Conservation (phyloP, 805 yeast species). For the Pichia ethanolica region DNA sequence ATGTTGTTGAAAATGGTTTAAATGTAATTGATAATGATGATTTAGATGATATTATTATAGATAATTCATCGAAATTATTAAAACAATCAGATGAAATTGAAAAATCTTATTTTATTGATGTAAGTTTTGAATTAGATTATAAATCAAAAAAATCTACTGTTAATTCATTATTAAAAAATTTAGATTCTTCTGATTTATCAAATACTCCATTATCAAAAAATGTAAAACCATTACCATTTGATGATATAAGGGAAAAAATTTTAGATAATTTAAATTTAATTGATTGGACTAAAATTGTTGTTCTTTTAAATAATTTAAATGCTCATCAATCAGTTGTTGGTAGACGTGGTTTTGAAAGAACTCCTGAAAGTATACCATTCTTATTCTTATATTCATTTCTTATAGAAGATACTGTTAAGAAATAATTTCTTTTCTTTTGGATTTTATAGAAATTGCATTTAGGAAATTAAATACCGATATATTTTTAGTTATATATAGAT, state of each 20-base stretch:
- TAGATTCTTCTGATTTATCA: constrained; percentile 3
- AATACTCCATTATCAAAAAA: constrained; percentile 9
- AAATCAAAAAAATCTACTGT: constrained; percentile 4
- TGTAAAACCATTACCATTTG: constrained; percentile 21
- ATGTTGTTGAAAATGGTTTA: constrained; percentile 23
- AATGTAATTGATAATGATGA: constrained; percentile 6
- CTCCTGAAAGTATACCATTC: constrained; percentile 44
- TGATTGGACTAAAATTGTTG: constrained; percentile 73
- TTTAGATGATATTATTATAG: neutral
- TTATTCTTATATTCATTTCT: constrained; percentile 37
- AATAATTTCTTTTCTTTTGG: neutral
- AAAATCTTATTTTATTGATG: constrained; percentile 7
- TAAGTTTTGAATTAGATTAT: constrained; percentile 10
- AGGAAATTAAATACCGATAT: too few species aligned
- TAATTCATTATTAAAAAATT: neutral
- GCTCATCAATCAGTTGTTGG: constrained; percentile 87
- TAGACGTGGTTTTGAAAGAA: constrained; percentile 53
- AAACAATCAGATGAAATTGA: neutral
- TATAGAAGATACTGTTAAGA: constrained; percentile 1
- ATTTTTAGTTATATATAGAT: too few species aligned
- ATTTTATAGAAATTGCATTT: too few species aligned
- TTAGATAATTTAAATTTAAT: constrained; percentile 50
- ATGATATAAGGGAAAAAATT: constrained; percentile 27
- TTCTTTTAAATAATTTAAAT: constrained; percentile 61
- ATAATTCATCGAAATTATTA: neutral